Evolutionary conservation across 176 grass and related monocot species (phyloP), one percentile per base, ranked within the genome.

Genomic region (Oryza punctata): DNA sequence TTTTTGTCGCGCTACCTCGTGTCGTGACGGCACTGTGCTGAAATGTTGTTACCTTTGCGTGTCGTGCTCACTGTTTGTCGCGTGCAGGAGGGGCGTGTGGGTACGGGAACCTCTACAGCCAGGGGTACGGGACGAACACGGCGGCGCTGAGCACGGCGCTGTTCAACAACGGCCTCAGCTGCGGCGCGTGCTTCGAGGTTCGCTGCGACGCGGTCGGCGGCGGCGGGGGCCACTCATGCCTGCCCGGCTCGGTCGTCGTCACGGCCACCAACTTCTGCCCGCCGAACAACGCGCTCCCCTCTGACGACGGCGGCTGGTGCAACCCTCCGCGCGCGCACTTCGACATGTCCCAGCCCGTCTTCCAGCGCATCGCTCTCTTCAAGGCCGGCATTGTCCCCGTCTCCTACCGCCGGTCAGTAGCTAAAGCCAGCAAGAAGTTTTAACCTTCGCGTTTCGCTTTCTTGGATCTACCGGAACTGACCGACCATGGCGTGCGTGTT

Each of bases 261-360:
- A 97, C 95, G 0, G 95, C 92, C 44, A 97, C 95, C 88, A 97
- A 97, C 77, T 94, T 97, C 78, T 97, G 95, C 75, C 95, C 95
- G 9, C 95, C 92, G 12, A 97, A 97, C 92, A 76, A 89, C 77
- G 95, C 78, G 0, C 88, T 94, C 23, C 50, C 90, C 0, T 92
- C 89, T 49, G 89, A 97, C 80, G 79, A 90, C 67, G 95, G 95
- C 59, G 95, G 95, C 50, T 97, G 95, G 90, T 97, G 95, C 86
- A 94, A 97, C 88, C 92, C 92, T 4, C 95, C 95, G 0, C 90
- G 85, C 30, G 86, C 88, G 0, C 95, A 97, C 83, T 97, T 97
- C 66, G 95, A 97, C 84, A 91, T 97, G 81, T 68, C 95, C 12
- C 88, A 97, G 86, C 95, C 95, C 27, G 75, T 94, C 32, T 98